phyloP scores from a whole-genome alignment of 2,329 filamentous ascomycete genomes.

The Colletotrichum brevisporum region DNA sequence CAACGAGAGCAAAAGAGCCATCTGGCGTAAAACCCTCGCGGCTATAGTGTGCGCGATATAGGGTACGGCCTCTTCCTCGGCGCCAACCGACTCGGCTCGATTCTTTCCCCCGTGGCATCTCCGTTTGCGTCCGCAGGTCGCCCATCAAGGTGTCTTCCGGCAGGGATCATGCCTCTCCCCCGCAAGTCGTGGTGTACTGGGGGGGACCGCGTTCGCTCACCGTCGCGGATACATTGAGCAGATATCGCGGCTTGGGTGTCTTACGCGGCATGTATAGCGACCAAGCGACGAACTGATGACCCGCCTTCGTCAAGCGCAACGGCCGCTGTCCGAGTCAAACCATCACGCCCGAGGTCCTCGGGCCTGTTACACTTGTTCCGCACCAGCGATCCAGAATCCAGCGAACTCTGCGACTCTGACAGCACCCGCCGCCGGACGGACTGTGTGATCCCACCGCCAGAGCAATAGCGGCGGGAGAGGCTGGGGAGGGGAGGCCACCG shows the following conservation, averaged over 20 bases:
- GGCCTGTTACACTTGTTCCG: conserved; percentile 5
- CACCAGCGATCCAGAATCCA: conserved; percentile 27
- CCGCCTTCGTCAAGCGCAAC: too few relatives aligned
- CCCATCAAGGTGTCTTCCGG: conserved; percentile 4
- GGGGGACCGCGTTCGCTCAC: neutral
- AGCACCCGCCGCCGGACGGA: conserved; percentile 18
- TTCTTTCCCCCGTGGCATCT: conserved; percentile 22
- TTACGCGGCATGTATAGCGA: neutral
- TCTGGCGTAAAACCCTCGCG: neutral
- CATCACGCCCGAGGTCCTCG: neutral
- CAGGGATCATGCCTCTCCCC: conserved; percentile 24
- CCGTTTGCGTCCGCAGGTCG: neutral
- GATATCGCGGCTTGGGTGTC: conserved; percentile 11
- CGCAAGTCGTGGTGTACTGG: neutral
- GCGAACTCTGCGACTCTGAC: conserved; percentile 14
- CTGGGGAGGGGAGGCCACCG: conserved; percentile 23
- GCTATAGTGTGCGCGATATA: conserved; percentile 29
- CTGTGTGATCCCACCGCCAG: conserved; percentile 1
- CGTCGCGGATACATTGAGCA: conserved; percentile 27
- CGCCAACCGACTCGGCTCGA: conserved; percentile 27
- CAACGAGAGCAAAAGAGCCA: neutral
- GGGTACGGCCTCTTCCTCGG: conserved; percentile 15
- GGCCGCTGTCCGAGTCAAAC: conserved; percentile 13
- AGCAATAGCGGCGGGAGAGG: neutral
- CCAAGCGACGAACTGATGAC: neutral